Evolutionary conservation across 139 green algal genomes (phyloP).

Genomic region (Eudorina sp.): DNA sequence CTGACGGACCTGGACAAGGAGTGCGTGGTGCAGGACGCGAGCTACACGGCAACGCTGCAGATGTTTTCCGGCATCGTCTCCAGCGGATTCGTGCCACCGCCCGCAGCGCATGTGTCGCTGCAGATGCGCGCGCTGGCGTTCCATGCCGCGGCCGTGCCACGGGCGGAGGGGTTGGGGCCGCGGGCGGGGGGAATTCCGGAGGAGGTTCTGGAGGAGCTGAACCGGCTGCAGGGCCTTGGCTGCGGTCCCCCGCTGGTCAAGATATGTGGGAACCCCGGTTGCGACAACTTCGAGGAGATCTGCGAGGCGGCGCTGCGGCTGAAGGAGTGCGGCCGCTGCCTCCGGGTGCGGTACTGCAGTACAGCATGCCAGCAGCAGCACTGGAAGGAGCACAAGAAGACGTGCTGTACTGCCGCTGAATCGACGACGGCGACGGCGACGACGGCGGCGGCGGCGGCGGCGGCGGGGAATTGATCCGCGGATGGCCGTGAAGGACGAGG

Average conservation of each 20-base stretch:
- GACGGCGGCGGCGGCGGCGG: too few relatives aligned
- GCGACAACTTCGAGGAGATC: neutral
- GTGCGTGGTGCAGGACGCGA: too few relatives aligned
- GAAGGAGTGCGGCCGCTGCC: neutral
- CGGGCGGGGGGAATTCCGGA: neutral
- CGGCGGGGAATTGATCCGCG: too few relatives aligned
- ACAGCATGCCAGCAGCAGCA: slow-evolving; percentile 8
- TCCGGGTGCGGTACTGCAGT: neutral
- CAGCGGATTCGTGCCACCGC: too few relatives aligned
- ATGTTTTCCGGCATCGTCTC: too few relatives aligned
- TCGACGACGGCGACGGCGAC: too few relatives aligned
- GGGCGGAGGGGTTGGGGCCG: neutral
- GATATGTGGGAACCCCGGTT: neutral
- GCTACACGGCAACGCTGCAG: too few relatives aligned
- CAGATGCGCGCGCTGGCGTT: neutral
- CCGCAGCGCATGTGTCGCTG: too few relatives aligned
- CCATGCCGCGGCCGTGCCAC: neutral
- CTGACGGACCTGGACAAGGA: too few relatives aligned
- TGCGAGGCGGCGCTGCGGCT: neutral
- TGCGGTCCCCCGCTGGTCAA: neutral
- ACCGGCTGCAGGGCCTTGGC: too few relatives aligned
- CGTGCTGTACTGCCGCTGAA: too few relatives aligned
- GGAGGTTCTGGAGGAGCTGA: neutral
- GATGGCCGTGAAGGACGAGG: too few relatives aligned
- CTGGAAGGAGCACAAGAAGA: neutral